phyloP scores from a whole-genome alignment of 306 rosid species.

The Ziziphus jujuba region DNA sequence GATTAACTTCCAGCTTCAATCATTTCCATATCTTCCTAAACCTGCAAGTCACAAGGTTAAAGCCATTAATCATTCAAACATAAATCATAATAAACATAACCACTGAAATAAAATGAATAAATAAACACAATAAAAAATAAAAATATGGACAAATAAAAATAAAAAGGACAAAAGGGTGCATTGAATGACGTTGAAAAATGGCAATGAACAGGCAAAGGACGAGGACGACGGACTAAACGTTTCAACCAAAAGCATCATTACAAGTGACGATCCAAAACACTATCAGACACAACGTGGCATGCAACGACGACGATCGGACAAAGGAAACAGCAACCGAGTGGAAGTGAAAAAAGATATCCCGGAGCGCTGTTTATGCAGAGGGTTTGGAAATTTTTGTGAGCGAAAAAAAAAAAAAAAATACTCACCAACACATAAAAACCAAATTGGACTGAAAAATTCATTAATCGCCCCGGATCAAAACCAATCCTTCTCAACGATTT shows the following conservation, averaged over 20 bases:
- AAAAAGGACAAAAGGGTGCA: background rate
- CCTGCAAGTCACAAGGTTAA: conserved; percentile 40
- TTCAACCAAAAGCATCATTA: background rate
- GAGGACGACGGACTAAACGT: background rate
- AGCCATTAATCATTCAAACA: conserved; percentile 1
- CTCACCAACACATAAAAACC: conserved; percentile 25
- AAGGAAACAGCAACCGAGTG: background rate
- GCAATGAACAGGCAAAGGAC: conserved; percentile 7
- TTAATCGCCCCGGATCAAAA: conserved; percentile 37
- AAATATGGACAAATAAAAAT: background rate
- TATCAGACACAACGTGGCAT: conserved; percentile 18
- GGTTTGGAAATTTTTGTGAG: background rate
- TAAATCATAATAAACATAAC: background rate
- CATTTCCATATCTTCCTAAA: background rate
- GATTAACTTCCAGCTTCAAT: conserved; percentile 10
- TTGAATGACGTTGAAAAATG: conserved; percentile 2
- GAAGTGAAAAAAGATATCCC: background rate
- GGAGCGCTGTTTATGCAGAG: background rate
- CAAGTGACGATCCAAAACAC: background rate
- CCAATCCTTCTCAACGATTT: conserved; percentile 35
- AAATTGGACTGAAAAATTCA: conserved; percentile 34
- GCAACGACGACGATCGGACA: background rate
- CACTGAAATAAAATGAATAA: background rate
- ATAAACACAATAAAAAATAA: background rate
- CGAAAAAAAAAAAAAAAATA: background rate